phyloP scores from a whole-genome alignment of 2,329 filamentous ascomycete genomes.

The Colletotrichum kahawae region DNA sequence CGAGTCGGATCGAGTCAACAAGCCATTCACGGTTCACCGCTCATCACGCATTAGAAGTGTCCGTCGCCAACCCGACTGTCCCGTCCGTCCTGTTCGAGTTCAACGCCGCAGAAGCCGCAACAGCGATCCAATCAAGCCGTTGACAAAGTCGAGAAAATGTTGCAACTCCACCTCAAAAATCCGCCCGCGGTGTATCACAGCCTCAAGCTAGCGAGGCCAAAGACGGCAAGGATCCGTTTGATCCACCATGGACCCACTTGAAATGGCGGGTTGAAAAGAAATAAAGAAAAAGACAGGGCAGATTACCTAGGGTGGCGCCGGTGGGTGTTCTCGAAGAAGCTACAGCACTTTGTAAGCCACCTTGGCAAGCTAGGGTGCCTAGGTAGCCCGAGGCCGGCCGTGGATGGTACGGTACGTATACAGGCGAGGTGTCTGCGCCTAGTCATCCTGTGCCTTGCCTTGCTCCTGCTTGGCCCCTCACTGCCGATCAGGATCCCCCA shows the following conservation, averaged over 20 bases:
- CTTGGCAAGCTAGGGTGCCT: neutral
- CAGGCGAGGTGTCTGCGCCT: too few species aligned
- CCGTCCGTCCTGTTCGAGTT: neutral
- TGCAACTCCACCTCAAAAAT: neutral
- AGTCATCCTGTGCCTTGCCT: neutral
- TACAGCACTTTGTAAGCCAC: neutral
- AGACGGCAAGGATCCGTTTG: neutral
- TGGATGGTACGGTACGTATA: too few species aligned
- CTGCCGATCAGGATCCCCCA: neutral
- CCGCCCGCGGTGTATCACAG: neutral
- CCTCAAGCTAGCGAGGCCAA: neutral
- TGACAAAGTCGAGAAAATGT: neutral
- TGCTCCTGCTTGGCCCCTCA: neutral
- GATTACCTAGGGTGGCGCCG: neutral
- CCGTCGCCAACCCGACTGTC: neutral
- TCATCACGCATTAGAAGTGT: neutral
- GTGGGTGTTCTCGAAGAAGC: neutral
- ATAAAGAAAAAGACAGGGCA: neutral
- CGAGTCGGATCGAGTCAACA: neutral
- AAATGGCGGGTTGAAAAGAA: neutral
- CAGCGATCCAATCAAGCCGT: neutral
- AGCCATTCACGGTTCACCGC: neutral
- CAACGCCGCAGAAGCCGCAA: neutral
- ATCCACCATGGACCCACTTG: neutral
- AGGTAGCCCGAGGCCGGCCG: too few species aligned